These are phyloP conservation scores for Nasturtium officinale DNA, from an alignment of 345 rosid species.

Conservation along the genomic window DNA sequence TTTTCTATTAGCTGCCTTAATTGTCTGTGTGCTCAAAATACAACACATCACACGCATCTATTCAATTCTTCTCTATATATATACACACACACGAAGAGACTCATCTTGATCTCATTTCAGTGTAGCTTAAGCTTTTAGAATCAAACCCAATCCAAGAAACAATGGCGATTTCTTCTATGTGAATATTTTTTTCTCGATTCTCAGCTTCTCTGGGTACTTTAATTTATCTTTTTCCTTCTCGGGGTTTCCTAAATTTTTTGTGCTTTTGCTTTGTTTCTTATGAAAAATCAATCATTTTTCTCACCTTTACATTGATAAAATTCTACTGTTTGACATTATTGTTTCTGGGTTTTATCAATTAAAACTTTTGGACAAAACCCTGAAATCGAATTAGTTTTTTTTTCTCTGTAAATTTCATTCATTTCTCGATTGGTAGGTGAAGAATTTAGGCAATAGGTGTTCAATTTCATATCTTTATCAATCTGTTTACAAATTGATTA, in stretches of 20 bases:
- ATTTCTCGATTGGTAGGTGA: neutral
- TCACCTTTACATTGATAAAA: conserved; percentile 18
- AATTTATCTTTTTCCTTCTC: conserved; percentile 28
- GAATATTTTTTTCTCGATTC: conserved; percentile 1
- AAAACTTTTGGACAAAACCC: neutral
- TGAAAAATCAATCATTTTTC: neutral
- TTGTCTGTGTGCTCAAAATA: conserved; percentile 40
- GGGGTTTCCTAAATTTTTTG: neutral
- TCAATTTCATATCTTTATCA: neutral
- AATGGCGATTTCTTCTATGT: conserved; percentile 27
- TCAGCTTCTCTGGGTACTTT: conserved; percentile 49
- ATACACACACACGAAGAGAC: conserved; percentile 3
- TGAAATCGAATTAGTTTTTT: neutral
- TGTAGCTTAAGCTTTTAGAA: conserved; percentile 30
- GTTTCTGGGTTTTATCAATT: neutral
- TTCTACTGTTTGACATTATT: neutral
- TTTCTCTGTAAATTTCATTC: neutral
- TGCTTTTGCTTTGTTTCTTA: conserved; percentile 24
- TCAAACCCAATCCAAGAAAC: conserved; percentile 3
- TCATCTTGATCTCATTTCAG: conserved; percentile 27
- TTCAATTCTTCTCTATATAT: conserved; percentile 1
- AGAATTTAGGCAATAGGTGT: neutral
- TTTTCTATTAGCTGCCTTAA: conserved; percentile 34
- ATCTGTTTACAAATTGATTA: neutral
- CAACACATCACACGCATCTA: conserved; percentile 34